Evolutionary conservation across 495 filamentous ascomycete genomes (phyloP).

Genomic region (Penicillium soppii): DNA sequence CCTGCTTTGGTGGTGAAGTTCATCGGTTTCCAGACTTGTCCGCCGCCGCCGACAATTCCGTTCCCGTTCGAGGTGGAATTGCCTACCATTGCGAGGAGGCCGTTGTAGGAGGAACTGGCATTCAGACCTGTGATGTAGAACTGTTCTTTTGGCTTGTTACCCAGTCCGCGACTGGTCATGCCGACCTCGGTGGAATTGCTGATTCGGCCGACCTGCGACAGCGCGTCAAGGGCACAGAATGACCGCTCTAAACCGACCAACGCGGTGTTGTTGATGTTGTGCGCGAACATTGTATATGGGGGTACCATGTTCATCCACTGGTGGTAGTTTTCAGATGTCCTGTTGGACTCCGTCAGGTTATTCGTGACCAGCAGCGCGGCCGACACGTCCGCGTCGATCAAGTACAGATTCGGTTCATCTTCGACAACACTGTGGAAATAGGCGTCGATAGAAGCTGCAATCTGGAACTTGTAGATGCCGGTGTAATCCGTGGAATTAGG

Average conservation of each 20-base stretch:
- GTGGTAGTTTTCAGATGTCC: conserved; percentile 39
- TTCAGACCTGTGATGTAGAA: conserved; percentile 80
- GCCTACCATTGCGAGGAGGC: conserved; percentile 63
- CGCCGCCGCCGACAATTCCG: conserved; percentile 62
- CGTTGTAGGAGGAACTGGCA: conserved; percentile 64
- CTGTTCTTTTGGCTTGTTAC: conserved; percentile 72
- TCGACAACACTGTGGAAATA: conserved; percentile 64
- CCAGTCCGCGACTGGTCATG: conserved; percentile 65
- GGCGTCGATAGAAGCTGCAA: conserved; percentile 78
- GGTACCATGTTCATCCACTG: conserved; percentile 57
- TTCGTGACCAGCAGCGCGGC: conserved; percentile 76
- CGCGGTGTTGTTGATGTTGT: conserved; percentile 56
- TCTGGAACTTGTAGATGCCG: conserved; percentile 69
- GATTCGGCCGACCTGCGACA: conserved; percentile 61
- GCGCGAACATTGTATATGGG: conserved; percentile 78
- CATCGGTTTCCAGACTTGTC: conserved; percentile 65
- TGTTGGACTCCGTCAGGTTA: conserved; percentile 56
- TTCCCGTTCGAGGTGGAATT: conserved; percentile 50
- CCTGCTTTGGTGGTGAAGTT: conserved; percentile 75
- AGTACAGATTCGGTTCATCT: conserved; percentile 52
- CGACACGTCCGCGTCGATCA: conserved; percentile 76
- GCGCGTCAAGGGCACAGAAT: conserved; percentile 66
- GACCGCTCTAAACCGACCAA: conserved; percentile 70
- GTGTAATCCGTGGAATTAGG: conserved; percentile 56
- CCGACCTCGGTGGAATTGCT: conserved; percentile 53